A percentile compares a stretch with the other conserved stretches of the same genome.
Evolutionary conservation across 2,329 filamentous ascomycete species (phyloP).

Genomic region (Lachnellula subtilissima): DNA sequence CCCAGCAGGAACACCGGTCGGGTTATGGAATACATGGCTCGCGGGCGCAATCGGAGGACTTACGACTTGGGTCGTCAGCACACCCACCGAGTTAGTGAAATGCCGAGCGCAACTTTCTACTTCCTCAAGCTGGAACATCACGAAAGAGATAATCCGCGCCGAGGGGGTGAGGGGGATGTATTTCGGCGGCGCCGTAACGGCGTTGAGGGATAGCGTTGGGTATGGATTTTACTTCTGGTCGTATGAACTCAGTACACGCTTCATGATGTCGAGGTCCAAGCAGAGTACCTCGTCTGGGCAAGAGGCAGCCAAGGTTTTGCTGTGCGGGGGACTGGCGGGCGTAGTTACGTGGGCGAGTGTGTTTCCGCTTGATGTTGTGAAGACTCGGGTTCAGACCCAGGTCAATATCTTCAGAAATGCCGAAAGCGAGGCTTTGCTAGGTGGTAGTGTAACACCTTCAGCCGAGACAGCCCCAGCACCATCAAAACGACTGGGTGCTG

Average conservation of each 20-base stretch:
- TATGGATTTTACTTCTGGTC: slow-evolving; percentile 98
- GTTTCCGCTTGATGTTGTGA: slow-evolving; percentile 88
- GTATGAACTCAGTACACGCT: slow-evolving; percentile 70
- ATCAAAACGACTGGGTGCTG: slow-evolving; percentile 42
- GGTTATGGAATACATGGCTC: slow-evolving; percentile 65
- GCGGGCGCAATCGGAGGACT: slow-evolving; percentile 79
- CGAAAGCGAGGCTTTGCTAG: slow-evolving; percentile 32
- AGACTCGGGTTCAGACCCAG: slow-evolving; percentile 86
- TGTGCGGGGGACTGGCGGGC: slow-evolving; percentile 84
- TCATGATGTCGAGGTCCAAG: slow-evolving; percentile 35
- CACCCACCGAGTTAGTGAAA: slow-evolving; percentile 87
- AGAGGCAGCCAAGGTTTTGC: slow-evolving; percentile 58
- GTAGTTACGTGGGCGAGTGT: slow-evolving; percentile 85
- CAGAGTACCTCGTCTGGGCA: slow-evolving; percentile 35
- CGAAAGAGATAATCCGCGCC: slow-evolving; percentile 52
- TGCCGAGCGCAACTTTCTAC: slow-evolving; percentile 72
- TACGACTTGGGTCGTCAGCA: slow-evolving; percentile 78
- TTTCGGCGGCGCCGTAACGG: slow-evolving; percentile 75
- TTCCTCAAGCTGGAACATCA: slow-evolving; percentile 49
- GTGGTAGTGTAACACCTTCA: slow-evolving; percentile 16
- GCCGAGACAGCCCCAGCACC: slow-evolving; percentile 10
- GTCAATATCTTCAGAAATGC: slow-evolving; percentile 27
- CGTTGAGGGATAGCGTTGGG: slow-evolving; percentile 79
- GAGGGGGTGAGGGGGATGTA: slow-evolving; percentile 70
- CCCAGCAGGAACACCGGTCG: slow-evolving; percentile 34